Conservation (phyloP, 805 yeast genomes). For the Yarrowia osloensis region DNA sequence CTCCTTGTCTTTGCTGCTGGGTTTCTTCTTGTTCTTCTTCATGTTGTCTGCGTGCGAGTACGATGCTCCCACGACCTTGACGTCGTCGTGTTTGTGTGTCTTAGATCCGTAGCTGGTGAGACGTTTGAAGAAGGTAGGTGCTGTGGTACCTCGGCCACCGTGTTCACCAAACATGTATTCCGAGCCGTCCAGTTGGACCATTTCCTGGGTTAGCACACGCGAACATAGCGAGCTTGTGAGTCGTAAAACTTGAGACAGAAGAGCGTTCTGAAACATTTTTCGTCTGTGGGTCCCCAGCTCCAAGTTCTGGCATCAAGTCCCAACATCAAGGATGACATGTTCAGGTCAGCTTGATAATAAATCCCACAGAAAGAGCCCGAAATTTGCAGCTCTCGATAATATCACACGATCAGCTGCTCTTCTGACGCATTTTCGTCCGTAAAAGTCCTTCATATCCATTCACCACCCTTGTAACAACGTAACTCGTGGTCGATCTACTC, state of each 20-base stretch:
- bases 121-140: slow-evolving; percentile 53
- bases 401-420: not conserved
- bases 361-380: not conserved
- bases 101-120: slow-evolving; percentile 37
- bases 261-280: not conserved
- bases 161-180: slow-evolving; percentile 69
- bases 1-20: slow-evolving; percentile 26
- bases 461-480: not conserved
- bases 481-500: not conserved
- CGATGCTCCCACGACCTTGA: slow-evolving; percentile 22
- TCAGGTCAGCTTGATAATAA: not conserved
- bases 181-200: slow-evolving; percentile 44
- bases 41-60: slow-evolving; percentile 1
- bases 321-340: not conserved
- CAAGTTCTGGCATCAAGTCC: not conserved
- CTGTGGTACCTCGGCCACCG: slow-evolving; percentile 66
- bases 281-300: too few relatives aligned
- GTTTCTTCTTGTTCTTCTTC: slow-evolving; percentile 14
- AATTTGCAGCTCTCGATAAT: not conserved
- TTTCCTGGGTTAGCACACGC: slow-evolving; percentile 42
- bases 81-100: slow-evolving; percentile 22
- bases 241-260: not conserved
- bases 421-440: not conserved
- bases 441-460: not conserved
- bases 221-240: not conserved